These are phyloP conservation scores for Plasmodium sp. DNA, from an alignment of 169 alveolate genomes.

Conservation along the genomic window DNA sequence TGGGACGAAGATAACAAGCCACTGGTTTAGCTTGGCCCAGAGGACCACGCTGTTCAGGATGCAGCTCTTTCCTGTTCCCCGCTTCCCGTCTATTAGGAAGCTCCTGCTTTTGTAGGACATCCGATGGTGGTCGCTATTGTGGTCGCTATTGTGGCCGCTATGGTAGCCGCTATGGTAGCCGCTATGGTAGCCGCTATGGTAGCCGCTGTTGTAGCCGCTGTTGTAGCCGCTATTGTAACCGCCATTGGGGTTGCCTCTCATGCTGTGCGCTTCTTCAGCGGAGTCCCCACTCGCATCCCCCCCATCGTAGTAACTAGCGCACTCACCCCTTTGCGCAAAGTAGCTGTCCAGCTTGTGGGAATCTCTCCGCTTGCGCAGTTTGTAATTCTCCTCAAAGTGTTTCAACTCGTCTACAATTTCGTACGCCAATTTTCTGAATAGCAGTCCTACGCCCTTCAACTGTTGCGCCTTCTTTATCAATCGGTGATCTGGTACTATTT, in stretches of 20 bases:
- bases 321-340: background rate
- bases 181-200: background rate
- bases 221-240: background rate
- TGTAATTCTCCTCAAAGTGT: conserved; percentile 11
- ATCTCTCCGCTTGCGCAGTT: conserved; percentile 10
- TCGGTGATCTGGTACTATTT: background rate
- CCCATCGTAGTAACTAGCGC: conserved; percentile 7
- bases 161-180: background rate
- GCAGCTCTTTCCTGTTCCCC: conserved; percentile 87
- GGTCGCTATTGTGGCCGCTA: background rate
- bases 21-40: conserved; percentile 84
- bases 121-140: background rate
- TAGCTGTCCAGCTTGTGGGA: conserved; percentile 49
- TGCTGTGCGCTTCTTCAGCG: background rate
- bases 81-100: conserved; percentile 81
- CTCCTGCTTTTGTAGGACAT: conserved; percentile 22
- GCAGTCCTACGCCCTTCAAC: conserved; percentile 51
- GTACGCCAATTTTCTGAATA: conserved; percentile 49
- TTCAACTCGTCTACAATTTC: conserved; percentile 53
- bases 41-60: conserved; percentile 80
- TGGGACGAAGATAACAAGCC: conserved; percentile 85
- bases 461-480: background rate
- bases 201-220: background rate
- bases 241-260: background rate
- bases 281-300: background rate